Percentiles rank a stretch among this genome's conserved stretches.
Conservation (phyloP, 2,329 filamentous ascomycete species). For the Penicillium sp. region DNA sequence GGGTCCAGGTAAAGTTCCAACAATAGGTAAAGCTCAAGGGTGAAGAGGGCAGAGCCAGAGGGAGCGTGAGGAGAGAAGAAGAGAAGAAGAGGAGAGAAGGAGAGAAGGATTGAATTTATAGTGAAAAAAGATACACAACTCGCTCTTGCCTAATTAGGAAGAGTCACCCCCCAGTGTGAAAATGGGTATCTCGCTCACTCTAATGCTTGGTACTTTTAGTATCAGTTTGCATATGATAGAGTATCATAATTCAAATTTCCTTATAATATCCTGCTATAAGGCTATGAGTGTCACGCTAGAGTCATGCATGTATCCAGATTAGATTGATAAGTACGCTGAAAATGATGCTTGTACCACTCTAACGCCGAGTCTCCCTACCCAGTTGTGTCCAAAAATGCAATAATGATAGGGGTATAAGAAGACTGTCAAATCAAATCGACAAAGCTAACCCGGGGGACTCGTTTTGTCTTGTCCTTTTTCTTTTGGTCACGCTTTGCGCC, state of each 20-base stretch:
- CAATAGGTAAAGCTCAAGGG: too few relatives aligned
- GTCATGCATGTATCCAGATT: background rate
- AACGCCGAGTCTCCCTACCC: background rate
- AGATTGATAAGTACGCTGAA: background rate
- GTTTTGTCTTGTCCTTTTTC: slow-evolving; percentile 27
- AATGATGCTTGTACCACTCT: background rate
- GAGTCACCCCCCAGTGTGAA: too few relatives aligned
- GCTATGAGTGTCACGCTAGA: too few relatives aligned
- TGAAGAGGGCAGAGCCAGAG: background rate
- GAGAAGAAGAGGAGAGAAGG: too few relatives aligned
- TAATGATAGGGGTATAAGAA: background rate
- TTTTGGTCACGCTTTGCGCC: background rate
- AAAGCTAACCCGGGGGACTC: slow-evolving; percentile 35
- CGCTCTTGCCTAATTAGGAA: too few relatives aligned
- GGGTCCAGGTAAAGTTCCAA: too few relatives aligned
- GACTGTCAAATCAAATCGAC: slow-evolving; percentile 28
- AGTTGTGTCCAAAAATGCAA: background rate
- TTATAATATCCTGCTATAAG: background rate
- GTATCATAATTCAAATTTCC: background rate
- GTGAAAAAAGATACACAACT: too few relatives aligned
- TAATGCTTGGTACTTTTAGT: background rate
- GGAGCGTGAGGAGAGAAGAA: background rate
- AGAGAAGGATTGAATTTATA: too few relatives aligned
- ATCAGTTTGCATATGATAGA: background rate
- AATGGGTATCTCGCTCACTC: background rate